Conservation (phyloP, 1,139 yeast species). For the Eremothecium coryli region DNA sequence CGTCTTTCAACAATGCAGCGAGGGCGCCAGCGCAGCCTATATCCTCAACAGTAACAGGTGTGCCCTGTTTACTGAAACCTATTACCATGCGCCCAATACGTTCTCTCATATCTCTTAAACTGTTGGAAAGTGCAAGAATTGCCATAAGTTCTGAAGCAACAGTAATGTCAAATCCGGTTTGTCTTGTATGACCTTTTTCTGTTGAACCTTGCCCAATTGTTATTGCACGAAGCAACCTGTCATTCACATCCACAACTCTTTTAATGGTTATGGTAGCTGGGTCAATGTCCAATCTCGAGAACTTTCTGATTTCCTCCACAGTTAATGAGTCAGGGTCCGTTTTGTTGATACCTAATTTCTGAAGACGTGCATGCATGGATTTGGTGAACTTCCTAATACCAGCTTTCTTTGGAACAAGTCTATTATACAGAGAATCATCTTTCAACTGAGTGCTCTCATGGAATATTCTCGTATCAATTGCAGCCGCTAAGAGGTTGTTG, state of each 20-base stretch:
- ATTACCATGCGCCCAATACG: conserved; percentile 66
- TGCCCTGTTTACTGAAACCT: conserved; percentile 54
- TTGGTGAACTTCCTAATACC: conserved; percentile 58
- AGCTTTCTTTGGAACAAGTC: conserved; percentile 62
- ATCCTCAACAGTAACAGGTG: conserved; percentile 69
- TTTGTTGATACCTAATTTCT: conserved; percentile 54
- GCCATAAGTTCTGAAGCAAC: conserved; percentile 83
- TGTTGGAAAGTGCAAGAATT: conserved; percentile 60
- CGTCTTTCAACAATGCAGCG: conserved; percentile 68
- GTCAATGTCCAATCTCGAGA: conserved; percentile 60
- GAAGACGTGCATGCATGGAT: conserved; percentile 56
- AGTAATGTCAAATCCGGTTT: conserved; percentile 71
- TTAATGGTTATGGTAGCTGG: conserved; percentile 67
- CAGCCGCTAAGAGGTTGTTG: conserved; percentile 70
- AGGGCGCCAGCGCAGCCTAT: conserved; percentile 75
- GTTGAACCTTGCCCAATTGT: conserved; percentile 72
- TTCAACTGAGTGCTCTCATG: conserved; percentile 66
- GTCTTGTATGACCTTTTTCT: conserved; percentile 65
- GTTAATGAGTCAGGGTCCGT: conserved; percentile 62
- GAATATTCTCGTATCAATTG: conserved; percentile 76
- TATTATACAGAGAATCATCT: conserved; percentile 53
- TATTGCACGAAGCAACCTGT: conserved; percentile 64
- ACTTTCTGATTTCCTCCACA: conserved; percentile 50
- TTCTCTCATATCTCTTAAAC: conserved; percentile 56
- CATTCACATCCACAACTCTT: conserved; percentile 76